phyloP scores from a whole-genome alignment of 2,329 filamentous ascomycete species.

The Microascus cirrosus region DNA sequence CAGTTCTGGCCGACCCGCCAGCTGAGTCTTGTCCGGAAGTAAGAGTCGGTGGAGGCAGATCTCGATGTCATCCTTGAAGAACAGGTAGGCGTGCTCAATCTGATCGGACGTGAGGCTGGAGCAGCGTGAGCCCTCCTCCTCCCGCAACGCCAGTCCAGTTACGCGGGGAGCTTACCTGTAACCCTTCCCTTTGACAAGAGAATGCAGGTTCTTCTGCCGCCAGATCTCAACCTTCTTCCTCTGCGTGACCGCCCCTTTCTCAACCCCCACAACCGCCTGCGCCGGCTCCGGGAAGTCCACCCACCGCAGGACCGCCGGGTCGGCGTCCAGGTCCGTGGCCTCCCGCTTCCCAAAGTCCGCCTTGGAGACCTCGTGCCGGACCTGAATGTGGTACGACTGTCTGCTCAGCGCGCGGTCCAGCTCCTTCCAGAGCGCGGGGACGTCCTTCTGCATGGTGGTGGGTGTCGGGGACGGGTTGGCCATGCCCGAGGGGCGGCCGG shows the following conservation, averaged over 20 bases:
- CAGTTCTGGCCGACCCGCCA: too few species aligned
- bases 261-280: constrained; percentile 16
- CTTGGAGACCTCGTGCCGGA: constrained; percentile 40
- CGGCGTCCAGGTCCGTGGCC: constrained; percentile 26
- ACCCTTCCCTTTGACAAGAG: constrained; percentile 38
- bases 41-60: constrained; percentile 40
- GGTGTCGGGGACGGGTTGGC: constrained; percentile 26
- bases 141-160: neutral
- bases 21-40: constrained; percentile 11
- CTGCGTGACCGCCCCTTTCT: constrained; percentile 32
- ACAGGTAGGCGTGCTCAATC: constrained; percentile 41
- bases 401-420: constrained; percentile 42
- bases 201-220: constrained; percentile 34
- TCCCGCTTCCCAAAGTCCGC: constrained; percentile 29
- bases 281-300: constrained; percentile 49
- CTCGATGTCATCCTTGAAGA: constrained; percentile 42
- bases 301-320: constrained; percentile 42
- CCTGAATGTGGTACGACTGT: constrained; percentile 46
- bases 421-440: constrained; percentile 34
- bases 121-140: neutral
- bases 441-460: constrained; percentile 25
- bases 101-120: constrained; percentile 39
- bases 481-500: constrained; percentile 31
- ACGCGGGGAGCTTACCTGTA: constrained; percentile 28
- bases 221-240: constrained; percentile 47